Evolutionary conservation across 2,329 filamentous ascomycete species (phyloP).

Genomic region (Colletotrichum aenigma): DNA sequence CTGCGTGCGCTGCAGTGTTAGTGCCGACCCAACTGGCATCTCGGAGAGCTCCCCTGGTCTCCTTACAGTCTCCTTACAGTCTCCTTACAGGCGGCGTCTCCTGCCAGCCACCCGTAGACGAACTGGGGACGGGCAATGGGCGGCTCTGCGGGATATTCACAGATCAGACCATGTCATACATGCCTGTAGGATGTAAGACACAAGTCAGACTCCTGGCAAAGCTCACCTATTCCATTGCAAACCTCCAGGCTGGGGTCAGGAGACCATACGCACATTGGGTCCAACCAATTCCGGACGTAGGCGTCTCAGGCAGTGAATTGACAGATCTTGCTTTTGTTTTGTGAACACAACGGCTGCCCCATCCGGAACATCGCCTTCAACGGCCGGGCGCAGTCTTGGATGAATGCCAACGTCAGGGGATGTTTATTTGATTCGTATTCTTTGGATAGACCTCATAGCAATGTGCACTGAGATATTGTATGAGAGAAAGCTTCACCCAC

Average conservation of each 20-base stretch:
- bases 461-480: neutral
- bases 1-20: neutral
- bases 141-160: neutral
- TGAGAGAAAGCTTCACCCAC: neutral
- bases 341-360: neutral
- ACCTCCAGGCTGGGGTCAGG: neutral
- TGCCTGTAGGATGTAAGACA: neutral
- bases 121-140: neutral
- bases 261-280: neutral
- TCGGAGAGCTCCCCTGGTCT: neutral
- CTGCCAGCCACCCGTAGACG: neutral
- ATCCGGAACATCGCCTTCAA: neutral
- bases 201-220: neutral
- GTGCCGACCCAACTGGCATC: neutral
- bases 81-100: neutral
- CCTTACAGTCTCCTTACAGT: neutral
- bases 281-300: neutral
- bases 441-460: neutral
- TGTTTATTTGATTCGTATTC: neutral
- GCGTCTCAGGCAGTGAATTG: neutral
- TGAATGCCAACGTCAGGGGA: neutral
- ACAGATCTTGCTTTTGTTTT: neutral
- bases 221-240: neutral
- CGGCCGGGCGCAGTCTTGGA: neutral
- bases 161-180: neutral